Conservation (phyloP, 2,329 filamentous ascomycete genomes). For the Cryoendolithus antarcticus region DNA sequence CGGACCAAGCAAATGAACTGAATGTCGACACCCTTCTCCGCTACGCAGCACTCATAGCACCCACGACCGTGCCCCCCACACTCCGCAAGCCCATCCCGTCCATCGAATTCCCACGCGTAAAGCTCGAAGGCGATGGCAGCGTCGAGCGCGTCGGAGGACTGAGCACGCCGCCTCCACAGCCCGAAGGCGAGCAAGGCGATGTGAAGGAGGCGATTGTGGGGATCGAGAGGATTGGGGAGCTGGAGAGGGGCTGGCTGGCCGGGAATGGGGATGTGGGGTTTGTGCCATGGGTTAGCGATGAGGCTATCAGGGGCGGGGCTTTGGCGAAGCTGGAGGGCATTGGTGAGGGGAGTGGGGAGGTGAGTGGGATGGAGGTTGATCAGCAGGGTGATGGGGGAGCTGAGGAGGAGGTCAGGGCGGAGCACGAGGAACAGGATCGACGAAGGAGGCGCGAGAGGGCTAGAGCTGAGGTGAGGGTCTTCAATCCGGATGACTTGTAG, state of each 20-base stretch:
- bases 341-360: slow-evolving; percentile 47
- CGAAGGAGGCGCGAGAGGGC: slow-evolving; percentile 6
- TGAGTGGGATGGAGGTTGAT: no score
- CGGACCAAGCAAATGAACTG: slow-evolving; percentile 31
- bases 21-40: slow-evolving; percentile 61
- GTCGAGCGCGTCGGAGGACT: no score
- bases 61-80: slow-evolving; percentile 62
- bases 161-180: no score
- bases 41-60: slow-evolving; percentile 69
- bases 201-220: background rate
- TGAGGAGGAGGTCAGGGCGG: slow-evolving; percentile 27
- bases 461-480: slow-evolving; percentile 15
- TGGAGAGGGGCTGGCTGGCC: slow-evolving; percentile 28
- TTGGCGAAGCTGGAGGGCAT: slow-evolving; percentile 51
- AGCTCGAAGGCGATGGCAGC: no score
- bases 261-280: slow-evolving; percentile 47
- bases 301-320: slow-evolving; percentile 56
- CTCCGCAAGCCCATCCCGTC: slow-evolving; percentile 20
- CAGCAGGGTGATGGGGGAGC: slow-evolving; percentile 9
- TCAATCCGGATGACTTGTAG: slow-evolving; percentile 23
- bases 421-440: slow-evolving; percentile 15
- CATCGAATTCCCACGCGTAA: slow-evolving; percentile 1
- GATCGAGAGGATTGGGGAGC: background rate
- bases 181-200: no score
- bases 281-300: slow-evolving; percentile 63